Base-by-base conservation (phyloP, 305 asterid genomes). In the Stenogyne calaminthoides region DNA sequence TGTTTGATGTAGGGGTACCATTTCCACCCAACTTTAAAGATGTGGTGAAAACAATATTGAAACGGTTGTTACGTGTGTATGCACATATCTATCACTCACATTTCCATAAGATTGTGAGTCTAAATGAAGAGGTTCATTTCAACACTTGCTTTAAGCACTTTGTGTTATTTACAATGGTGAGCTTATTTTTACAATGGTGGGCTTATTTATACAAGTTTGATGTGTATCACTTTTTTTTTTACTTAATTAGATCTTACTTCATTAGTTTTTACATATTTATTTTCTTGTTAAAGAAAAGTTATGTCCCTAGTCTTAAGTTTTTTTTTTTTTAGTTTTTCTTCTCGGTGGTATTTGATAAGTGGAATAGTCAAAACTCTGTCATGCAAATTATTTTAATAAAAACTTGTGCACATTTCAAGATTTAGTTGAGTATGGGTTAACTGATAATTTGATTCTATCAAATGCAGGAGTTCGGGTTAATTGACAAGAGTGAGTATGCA, bases 131-230 rank as follows among this genome's bases (percentile, higher is more conserved):
- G 66, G 83, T 87, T 54, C 95, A 90, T 84, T 78, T 90, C 72
- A 86, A 90, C 78, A 88, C 92, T 6, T 90, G 96, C 81, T 90
- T 90, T 39, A 88, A 83, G 80, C 93, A 89, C 63, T 84, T 89
- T 39, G 83, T 86, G 68, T 84, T 87, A 25, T 89, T 89, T 77
- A 78, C 85, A 2, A 70, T 77, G 80, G 96, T 89, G 71, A 78
- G 87, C 39, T 18, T 27, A 47, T 19, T 52, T 37, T 52, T n/a
- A 15, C 5, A 10, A 5, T 77, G 80, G 96, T 89, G 71, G 76
- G 87, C 39, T 18, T 27, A 47, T 19, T 52, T 37, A 68, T n/a
- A 15, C 5, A 10, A 5, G 10, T 15, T 6, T 49, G 16, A 15
- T 15, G 7, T 8, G 6, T 15, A 1, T 15, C 22, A 49, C 2